These are phyloP conservation scores for Alternaria arborescens DNA, from an alignment of 2,329 filamentous ascomycete species.

Conservation along the genomic window DNA sequence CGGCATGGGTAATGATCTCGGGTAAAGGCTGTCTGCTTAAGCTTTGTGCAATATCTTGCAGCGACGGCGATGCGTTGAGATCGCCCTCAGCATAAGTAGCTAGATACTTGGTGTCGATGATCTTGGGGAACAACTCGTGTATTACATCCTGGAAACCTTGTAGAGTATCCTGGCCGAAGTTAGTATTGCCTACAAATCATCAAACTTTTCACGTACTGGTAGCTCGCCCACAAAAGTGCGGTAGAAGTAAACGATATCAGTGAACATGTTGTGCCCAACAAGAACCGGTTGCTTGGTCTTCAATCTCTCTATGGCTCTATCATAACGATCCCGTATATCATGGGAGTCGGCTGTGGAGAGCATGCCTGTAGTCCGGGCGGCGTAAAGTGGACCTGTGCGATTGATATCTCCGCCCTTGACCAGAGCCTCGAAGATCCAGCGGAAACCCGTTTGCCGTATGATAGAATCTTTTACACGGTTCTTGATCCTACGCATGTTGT, in stretches of 20 bases:
- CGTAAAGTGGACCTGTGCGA: constrained; percentile 47
- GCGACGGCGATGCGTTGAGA: constrained; percentile 58
- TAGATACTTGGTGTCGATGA: constrained; percentile 71
- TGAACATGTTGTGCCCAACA: constrained; percentile 72
- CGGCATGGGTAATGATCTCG: constrained; percentile 45
- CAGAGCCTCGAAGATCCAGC: constrained; percentile 61
- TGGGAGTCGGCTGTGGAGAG: constrained; percentile 46
- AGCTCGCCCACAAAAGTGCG: constrained; percentile 67
- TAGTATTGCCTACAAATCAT: neutral
- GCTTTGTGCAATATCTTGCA: constrained; percentile 59
- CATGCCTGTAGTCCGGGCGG: constrained; percentile 48
- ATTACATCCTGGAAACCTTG: constrained; percentile 62
- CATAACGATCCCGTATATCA: constrained; percentile 49
- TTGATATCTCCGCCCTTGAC: constrained; percentile 49
- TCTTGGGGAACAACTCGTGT: constrained; percentile 63
- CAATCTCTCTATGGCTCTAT: constrained; percentile 54
- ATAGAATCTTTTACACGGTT: constrained; percentile 53
- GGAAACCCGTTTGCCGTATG: constrained; percentile 57
- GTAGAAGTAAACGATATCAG: constrained; percentile 71
- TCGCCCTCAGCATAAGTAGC: constrained; percentile 65
- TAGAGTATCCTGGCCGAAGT: constrained; percentile 49
- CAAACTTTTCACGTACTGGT: constrained; percentile 47
- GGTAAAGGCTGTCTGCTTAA: constrained; percentile 55
- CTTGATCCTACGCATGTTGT: constrained; percentile 49
- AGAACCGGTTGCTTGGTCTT: constrained; percentile 60